phyloP scores from a whole-genome alignment of 2,329 filamentous ascomycete species.

The Coniella lustricola region DNA sequence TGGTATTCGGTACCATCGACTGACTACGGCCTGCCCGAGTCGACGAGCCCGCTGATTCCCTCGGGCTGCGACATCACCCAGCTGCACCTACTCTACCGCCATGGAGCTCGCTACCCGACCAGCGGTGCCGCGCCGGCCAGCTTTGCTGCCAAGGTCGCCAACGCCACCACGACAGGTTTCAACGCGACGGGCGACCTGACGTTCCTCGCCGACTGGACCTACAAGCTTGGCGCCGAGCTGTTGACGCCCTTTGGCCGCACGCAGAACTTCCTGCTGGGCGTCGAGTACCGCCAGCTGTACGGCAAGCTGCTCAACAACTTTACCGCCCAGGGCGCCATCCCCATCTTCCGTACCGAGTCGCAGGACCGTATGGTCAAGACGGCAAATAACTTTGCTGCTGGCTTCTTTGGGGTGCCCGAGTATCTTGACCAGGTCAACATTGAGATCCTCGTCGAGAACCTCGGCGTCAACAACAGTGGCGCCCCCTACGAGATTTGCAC shows the following conservation, averaged over 20 bases:
- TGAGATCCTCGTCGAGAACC: constrained; percentile 26
- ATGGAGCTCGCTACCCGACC: constrained; percentile 28
- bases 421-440: constrained; percentile 27
- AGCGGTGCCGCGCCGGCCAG: constrained; percentile 22
- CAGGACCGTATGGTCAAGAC: constrained; percentile 29
- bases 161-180: constrained; percentile 27
- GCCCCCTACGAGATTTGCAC: constrained; percentile 24
- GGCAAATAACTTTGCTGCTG: constrained; percentile 26
- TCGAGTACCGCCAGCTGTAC: constrained; percentile 34
- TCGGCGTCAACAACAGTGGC: constrained; percentile 25
- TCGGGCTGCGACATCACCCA: constrained; percentile 25
- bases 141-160: constrained; percentile 27
- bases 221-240: constrained; percentile 29
- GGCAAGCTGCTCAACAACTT: constrained; percentile 37
- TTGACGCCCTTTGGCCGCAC: constrained; percentile 32
- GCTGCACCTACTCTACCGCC: constrained; percentile 27
- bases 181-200: constrained; percentile 24
- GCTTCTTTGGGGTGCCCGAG: constrained; percentile 28
- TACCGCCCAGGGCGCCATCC: constrained; percentile 28
- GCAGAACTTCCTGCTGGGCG: constrained; percentile 34
- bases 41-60: constrained; percentile 24
- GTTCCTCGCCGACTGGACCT: constrained; percentile 27
- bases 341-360: constrained; percentile 29
- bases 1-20: constrained; percentile 28
- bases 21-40: constrained; percentile 25